These are phyloP conservation scores for Globisporangium cystogenes DNA, from an alignment of 352 stramenopile genomes.

Conservation along the genomic window DNA sequence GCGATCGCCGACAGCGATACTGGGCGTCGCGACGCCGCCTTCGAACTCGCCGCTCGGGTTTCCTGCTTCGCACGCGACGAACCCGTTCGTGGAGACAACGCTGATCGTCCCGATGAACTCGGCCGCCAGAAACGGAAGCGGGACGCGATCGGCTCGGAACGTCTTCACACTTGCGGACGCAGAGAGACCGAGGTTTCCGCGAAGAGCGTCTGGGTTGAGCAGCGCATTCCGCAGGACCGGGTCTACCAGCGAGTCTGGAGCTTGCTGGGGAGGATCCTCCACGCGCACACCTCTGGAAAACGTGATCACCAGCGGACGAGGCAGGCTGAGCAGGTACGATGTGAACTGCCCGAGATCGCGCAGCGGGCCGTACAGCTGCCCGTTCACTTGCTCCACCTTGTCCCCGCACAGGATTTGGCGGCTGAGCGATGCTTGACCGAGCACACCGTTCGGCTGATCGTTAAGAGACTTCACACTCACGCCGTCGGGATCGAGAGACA, in stretches of 20 bases:
- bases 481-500: slow-evolving; percentile 58
- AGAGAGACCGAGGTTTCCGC: slow-evolving; percentile 14
- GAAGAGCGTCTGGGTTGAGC: slow-evolving; percentile 18
- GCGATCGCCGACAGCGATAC: slow-evolving; percentile 35
- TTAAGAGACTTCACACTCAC: slow-evolving; percentile 82
- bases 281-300: slow-evolving; percentile 38
- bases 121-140: slow-evolving; percentile 33
- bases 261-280: neutral
- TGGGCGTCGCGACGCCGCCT: neutral
- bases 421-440: slow-evolving; percentile 68
- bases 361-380: slow-evolving; percentile 47
- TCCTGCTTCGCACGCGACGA: slow-evolving; percentile 27
- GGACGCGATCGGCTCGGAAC: slow-evolving; percentile 24
- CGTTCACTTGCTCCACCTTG: slow-evolving; percentile 71
- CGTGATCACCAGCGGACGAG: slow-evolving; percentile 56
- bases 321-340: slow-evolving; percentile 51
- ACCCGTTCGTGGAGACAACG: slow-evolving; percentile 31
- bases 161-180: slow-evolving; percentile 23
- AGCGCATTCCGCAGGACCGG: slow-evolving; percentile 16
- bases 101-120: slow-evolving; percentile 30
- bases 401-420: slow-evolving; percentile 59
- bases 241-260: neutral
- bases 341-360: slow-evolving; percentile 82
- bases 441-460: slow-evolving; percentile 48
- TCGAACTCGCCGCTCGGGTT: slow-evolving; percentile 2